These are phyloP conservation scores for Dendryphion nanum DNA, from an alignment of 2,329 filamentous ascomycete species.

Conservation along the genomic window DNA sequence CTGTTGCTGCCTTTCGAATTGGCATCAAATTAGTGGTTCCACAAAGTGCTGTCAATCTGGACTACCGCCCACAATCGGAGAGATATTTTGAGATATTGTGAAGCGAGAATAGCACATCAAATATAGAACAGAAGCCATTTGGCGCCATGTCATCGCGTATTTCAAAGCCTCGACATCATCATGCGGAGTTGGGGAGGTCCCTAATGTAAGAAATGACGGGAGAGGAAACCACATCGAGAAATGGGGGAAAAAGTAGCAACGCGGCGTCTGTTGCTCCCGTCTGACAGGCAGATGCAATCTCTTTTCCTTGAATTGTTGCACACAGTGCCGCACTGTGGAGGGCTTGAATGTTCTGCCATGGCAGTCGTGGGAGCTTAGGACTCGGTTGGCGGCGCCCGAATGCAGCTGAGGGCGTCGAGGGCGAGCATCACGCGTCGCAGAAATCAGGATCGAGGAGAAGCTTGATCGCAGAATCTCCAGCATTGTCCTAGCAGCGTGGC, in stretches of 20 bases:
- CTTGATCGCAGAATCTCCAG: constrained; percentile 2
- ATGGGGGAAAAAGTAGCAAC: constrained; percentile 4
- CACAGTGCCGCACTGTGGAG: constrained; percentile 1
- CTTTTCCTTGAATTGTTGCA: constrained; percentile 1
- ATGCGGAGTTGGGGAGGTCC: constrained; percentile 5
- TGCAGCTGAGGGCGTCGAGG: constrained; percentile 12
- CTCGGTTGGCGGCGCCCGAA: constrained; percentile 11
- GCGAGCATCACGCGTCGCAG: constrained; percentile 10
- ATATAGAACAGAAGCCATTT: not conserved
- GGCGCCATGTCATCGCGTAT: constrained; percentile 1
- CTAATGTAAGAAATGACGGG: constrained; percentile 1
- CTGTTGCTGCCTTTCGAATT: too few species aligned
- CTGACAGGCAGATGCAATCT: constrained; percentile 5
- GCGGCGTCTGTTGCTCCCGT: constrained; percentile 3
- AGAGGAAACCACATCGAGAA: constrained; percentile 1
- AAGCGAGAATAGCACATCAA: not conserved
- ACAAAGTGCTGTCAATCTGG: not conserved
- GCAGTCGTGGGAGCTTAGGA: constrained; percentile 3
- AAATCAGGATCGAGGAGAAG: constrained; percentile 4
- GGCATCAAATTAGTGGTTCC: too few species aligned
- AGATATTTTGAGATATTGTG: not conserved
- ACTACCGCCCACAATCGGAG: not conserved
- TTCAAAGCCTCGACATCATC: constrained; percentile 7
- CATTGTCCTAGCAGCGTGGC: not conserved
- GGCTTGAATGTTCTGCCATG: not conserved